Evolutionary conservation across 768 basidiomycete genomes (phyloP).

Genomic region (Lactarius akahatsu): DNA sequence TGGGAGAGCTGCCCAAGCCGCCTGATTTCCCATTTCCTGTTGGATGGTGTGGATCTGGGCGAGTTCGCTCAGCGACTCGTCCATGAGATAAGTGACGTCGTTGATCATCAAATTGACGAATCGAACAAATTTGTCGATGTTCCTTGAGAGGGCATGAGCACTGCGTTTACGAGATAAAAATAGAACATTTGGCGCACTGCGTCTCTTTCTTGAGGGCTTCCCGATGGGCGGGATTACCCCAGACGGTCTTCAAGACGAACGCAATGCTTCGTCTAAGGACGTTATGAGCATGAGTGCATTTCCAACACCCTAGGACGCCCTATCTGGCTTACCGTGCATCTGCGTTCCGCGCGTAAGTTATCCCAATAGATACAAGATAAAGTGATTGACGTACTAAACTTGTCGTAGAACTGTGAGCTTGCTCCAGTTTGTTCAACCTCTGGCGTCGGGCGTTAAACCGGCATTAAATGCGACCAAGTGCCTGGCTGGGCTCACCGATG

Average conservation of each 20-base stretch:
- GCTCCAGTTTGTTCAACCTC: conserved; percentile 98
- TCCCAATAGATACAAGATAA: neutral
- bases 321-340: conserved; percentile 50
- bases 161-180: neutral
- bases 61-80: conserved; percentile 89
- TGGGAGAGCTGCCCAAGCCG: conserved; percentile 65
- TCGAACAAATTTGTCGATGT: conserved; percentile 90
- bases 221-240: conserved; percentile 87
- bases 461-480: neutral
- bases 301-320: neutral
- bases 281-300: conserved; percentile 11
- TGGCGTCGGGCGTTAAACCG: conserved; percentile 36
- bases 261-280: conserved; percentile 76
- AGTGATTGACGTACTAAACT: conserved; percentile 71
- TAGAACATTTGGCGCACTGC: conserved; percentile 46
- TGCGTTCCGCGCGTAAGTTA: conserved; percentile 30
- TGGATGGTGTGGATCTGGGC: conserved; percentile 87
- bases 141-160: conserved; percentile 42
- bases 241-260: conserved; percentile 83
- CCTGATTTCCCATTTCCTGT: conserved; percentile 75
- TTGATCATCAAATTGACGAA: conserved; percentile 99
- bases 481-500: conserved; percentile 58
- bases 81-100: conserved; percentile 97
- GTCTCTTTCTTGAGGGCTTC: conserved; percentile 82
- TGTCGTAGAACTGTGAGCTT: conserved; percentile 98